phyloP scores from a whole-genome alignment of 768 basidiomycete genomes.

The Boletellus ananiceps region DNA sequence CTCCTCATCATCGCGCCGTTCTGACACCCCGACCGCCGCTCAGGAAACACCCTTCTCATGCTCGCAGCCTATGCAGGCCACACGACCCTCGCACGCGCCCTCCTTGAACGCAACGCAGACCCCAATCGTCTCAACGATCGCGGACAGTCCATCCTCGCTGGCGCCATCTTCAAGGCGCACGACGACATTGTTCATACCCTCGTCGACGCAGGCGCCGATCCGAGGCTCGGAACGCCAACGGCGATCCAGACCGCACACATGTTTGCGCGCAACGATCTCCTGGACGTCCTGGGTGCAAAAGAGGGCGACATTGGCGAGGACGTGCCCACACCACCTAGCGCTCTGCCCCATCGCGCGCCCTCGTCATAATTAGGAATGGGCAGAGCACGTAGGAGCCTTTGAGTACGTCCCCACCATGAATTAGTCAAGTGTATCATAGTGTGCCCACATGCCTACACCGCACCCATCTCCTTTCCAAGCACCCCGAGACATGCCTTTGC shows the following conservation, averaged over 20 bases:
- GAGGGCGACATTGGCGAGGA: conserved; percentile 44
- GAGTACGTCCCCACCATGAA: too few species aligned
- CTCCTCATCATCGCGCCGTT: too few species aligned
- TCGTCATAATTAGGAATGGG: not conserved
- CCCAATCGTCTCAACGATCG: conserved; percentile 67
- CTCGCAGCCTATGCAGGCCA: conserved; percentile 73
- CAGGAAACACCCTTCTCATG: conserved; percentile 79
- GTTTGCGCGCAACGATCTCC: conserved; percentile 55
- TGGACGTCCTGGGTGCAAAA: conserved; percentile 53
- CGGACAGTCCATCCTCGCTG: conserved; percentile 69
- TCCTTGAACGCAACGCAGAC: conserved; percentile 57
- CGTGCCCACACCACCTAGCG: conserved; percentile 29
- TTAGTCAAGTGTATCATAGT: too few species aligned
- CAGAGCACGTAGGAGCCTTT: too few species aligned
- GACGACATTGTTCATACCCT: conserved; percentile 59
- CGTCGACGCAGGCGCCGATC: conserved; percentile 51
- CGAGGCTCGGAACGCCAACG: conserved; percentile 58
- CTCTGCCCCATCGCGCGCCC: not conserved
- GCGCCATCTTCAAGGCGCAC: conserved; percentile 72
- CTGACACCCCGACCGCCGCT: not conserved
- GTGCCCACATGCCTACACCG: conserved; percentile 11
- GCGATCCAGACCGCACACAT: conserved; percentile 67
- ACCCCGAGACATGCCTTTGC: conserved; percentile 64
- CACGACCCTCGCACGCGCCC: conserved; percentile 43
- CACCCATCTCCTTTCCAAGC: conserved; percentile 73